Evolutionary conservation across 2,329 filamentous ascomycete species (phyloP).

Genomic region (Fusarium albidum): DNA sequence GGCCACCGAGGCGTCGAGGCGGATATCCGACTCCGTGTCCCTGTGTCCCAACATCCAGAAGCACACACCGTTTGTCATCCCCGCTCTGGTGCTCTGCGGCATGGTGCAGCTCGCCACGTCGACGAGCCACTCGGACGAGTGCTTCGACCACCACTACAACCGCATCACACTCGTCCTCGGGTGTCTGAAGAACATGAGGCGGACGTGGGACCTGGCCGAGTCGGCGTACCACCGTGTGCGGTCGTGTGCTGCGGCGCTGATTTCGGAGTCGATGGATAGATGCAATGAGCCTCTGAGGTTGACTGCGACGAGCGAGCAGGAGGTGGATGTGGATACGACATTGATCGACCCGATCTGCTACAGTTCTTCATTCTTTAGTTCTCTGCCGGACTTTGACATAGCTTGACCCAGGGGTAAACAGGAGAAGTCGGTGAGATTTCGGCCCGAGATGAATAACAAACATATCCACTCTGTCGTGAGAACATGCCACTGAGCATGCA

Average conservation of each 20-base stretch:
- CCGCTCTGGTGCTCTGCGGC: conserved; percentile 24
- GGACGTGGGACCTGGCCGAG: conserved; percentile 31
- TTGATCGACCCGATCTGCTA: conserved; percentile 6
- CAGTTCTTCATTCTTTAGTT: conserved; percentile 4
- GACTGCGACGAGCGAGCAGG: background rate
- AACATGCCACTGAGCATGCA: no score
- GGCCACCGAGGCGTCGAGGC: conserved; percentile 33
- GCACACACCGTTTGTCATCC: conserved; percentile 32
- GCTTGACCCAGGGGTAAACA: no score
- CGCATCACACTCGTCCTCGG: conserved; percentile 25
- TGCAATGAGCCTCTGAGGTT: conserved; percentile 30
- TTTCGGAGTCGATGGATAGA: conserved; percentile 34
- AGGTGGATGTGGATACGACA: background rate
- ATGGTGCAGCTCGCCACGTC: conserved; percentile 34
- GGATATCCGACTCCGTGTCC: conserved; percentile 33
- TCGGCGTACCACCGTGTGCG: conserved; percentile 29
- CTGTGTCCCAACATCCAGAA: conserved; percentile 31
- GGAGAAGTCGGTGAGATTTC: no score
- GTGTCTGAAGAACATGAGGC: conserved; percentile 25
- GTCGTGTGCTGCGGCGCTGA: conserved; percentile 22
- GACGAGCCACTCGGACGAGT: conserved; percentile 30
- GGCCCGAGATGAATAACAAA: no score
- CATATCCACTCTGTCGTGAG: no score
- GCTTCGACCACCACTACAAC: conserved; percentile 36
- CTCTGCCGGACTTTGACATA: conserved; percentile 5